Evolutionary conservation across 2,329 filamentous ascomycete genomes (phyloP), one percentile per base, ranked within the genome.

Genomic region (Pseudogymnoascus destructans): DNA sequence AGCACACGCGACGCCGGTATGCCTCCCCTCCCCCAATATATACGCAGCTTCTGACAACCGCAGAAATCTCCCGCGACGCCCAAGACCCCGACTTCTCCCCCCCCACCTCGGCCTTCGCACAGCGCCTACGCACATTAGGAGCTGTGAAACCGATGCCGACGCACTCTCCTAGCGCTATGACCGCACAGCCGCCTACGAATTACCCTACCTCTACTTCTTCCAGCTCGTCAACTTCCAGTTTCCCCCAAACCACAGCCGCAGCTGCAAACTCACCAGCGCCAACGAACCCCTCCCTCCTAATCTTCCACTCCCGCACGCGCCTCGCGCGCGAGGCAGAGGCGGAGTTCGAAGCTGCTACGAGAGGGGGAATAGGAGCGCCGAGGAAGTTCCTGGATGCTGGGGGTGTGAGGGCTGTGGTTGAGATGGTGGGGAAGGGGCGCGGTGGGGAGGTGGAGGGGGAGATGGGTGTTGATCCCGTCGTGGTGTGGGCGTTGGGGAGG

Each of bases 21-120:
- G 17, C 5, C 38, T 21, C n/a, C n/a, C n/a, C n/a, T n/a, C n/a
- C n/a, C n/a, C n/a, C n/a, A n/a, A n/a, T n/a, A n/a, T n/a, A n/a
- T n/a, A n/a, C n/a, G n/a, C n/a, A n/a, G n/a, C n/a, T n/a, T n/a
- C n/a, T n/a, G n/a, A n/a, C n/a, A n/a, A n/a, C n/a, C n/a, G n/a
- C n/a, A 57, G 55, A 35, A 19, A 57, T 57, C 15, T n/a, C 35
- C 30, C 55, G 19, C 55, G 55, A 57, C 19, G 55, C 55, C 19
- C 40, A 35, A 25, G 55, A 57, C 25, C 55, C 55, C 23, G 55
- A 57, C 55, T 40, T 57, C 19, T 17, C 55, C 9, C 55, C 35
- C 33, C 35, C 35, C 15, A 40, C 55, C 17, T 2, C 1, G 4
- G 38, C 38, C 9, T 42, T 42, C 38, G 38, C 38, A 10, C 38